A percentile compares a stretch with the other conserved stretches of the same genome.
Evolutionary conservation across 352 stramenopile species (phyloP).

Genomic region (Phytophthora melonis): DNA sequence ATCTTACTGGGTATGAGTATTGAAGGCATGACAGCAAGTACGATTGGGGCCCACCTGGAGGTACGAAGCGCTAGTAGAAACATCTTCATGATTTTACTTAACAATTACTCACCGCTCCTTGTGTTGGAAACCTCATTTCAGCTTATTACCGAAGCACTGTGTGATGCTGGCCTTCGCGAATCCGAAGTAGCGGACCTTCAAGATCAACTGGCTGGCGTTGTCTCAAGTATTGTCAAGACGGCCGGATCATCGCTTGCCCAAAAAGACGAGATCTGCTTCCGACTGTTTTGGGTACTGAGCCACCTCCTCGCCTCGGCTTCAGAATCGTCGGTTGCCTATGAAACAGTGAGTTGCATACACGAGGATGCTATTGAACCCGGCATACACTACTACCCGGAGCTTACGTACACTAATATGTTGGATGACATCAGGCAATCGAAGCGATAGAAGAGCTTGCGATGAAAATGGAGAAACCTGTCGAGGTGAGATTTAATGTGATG

Average conservation of each 20-base stretch:
- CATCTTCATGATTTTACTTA: not conserved
- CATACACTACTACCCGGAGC: not conserved
- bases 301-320: conserved; percentile 70
- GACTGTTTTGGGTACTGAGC: conserved; percentile 85
- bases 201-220: conserved; percentile 68
- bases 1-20: conserved; percentile 86
- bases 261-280: conserved; percentile 66
- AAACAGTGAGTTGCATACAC: conserved; percentile 50
- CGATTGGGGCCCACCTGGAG: conserved; percentile 69
- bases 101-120: too few relatives aligned
- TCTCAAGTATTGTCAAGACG: conserved; percentile 71
- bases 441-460: conserved; percentile 45
- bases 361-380: not conserved
- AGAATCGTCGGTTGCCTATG: conserved; percentile 56
- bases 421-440: conserved; percentile 47
- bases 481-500: conserved; percentile 40
- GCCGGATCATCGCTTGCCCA: conserved; percentile 48
- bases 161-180: conserved; percentile 71
- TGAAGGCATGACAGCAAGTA: conserved; percentile 74
- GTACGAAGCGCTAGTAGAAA: conserved; percentile 27
- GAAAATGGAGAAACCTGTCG: conserved; percentile 39
- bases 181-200: conserved; percentile 79
- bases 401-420: not conserved
- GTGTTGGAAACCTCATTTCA: conserved; percentile 24
- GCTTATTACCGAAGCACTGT: conserved; percentile 79